Evolutionary conservation across 306 rosid species (phyloP).

Genomic region (Trifolium dubium): DNA sequence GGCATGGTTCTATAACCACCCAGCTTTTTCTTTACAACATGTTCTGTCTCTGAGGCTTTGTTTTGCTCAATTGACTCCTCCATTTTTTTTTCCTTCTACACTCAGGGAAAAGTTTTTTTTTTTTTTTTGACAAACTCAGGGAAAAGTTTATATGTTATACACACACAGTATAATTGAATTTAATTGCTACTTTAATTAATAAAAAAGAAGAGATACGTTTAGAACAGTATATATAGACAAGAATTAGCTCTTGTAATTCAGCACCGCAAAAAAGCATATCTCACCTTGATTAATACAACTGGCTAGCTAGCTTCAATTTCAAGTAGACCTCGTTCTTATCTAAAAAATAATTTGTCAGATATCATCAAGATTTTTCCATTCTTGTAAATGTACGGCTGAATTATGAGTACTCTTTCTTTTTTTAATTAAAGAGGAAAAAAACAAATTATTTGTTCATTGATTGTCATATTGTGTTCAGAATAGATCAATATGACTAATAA

Average conservation of each 20-base stretch:
- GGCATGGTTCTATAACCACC: constrained; percentile 86
- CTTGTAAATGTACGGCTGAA: neutral
- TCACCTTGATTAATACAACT: neutral
- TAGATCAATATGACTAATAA: neutral
- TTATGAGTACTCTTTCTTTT: neutral
- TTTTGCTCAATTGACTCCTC: constrained; percentile 48
- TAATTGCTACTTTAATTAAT: neutral
- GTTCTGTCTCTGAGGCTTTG: constrained; percentile 33
- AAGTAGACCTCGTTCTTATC: constrained; percentile 36
- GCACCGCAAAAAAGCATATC: neutral
- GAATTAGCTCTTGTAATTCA: neutral
- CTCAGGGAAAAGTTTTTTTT: no score
- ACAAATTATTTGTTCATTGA: neutral
- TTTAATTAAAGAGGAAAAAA: neutral
- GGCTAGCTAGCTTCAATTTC: neutral
- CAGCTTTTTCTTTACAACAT: constrained; percentile 43
- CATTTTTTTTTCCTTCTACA: constrained; percentile 43
- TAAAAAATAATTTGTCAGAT: constrained; percentile 9
- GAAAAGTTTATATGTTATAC: neutral
- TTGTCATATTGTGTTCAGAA: neutral
- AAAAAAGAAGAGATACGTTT: constrained; percentile 22
- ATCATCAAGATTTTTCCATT: neutral
- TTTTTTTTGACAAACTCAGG: no score
- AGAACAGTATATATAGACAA: constrained; percentile 36
- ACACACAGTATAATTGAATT: constrained; percentile 17